Percentiles rank a stretch among this genome's conserved stretches.
Conservation (phyloP, 805 yeast species). For the Clavispora asparagi region DNA sequence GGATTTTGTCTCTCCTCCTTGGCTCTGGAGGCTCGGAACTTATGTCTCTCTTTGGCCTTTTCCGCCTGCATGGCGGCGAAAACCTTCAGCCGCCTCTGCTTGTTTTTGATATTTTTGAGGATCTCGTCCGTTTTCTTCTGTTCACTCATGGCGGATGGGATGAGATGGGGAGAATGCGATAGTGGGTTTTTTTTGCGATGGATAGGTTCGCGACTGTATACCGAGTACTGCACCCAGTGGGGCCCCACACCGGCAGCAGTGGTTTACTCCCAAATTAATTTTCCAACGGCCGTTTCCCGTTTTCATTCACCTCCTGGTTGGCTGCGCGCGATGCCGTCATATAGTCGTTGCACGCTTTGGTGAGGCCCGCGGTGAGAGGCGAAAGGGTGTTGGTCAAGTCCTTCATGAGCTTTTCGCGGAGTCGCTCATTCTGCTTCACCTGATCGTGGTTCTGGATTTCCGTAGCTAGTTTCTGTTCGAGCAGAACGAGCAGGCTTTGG, state of each 20-base stretch:
- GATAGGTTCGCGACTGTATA: background rate
- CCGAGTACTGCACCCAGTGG: background rate
- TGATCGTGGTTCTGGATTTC: slow-evolving; percentile 11
- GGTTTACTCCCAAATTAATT: background rate
- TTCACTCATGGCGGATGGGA: slow-evolving; percentile 2
- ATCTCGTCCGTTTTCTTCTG: slow-evolving; percentile 9
- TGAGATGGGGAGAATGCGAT: background rate
- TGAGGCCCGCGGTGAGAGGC: slow-evolving; percentile 28
- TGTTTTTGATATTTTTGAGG: slow-evolving; percentile 55
- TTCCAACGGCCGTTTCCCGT: slow-evolving; percentile 29
- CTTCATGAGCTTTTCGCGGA: slow-evolving; percentile 26
- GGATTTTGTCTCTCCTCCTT: slow-evolving; percentile 83
- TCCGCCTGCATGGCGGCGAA: slow-evolving; percentile 71
- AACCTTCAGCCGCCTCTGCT: slow-evolving; percentile 72
- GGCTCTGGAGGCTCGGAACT: slow-evolving; percentile 74
- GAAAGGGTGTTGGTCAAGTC: slow-evolving; percentile 30
- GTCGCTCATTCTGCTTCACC: slow-evolving; percentile 23
- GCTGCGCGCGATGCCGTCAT: slow-evolving; percentile 24
- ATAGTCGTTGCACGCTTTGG: slow-evolving; percentile 32
- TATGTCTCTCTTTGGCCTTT: slow-evolving; percentile 71
- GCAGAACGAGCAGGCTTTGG: slow-evolving; percentile 21
- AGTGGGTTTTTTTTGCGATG: background rate
- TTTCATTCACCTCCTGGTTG: slow-evolving; percentile 21
- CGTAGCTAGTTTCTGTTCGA: slow-evolving; percentile 19
- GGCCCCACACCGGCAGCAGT: no score